Evolutionary conservation across 2,329 filamentous ascomycete species (phyloP), one percentile per base, ranked within the genome.

Genomic region (Scytalidium sp.): DNA sequence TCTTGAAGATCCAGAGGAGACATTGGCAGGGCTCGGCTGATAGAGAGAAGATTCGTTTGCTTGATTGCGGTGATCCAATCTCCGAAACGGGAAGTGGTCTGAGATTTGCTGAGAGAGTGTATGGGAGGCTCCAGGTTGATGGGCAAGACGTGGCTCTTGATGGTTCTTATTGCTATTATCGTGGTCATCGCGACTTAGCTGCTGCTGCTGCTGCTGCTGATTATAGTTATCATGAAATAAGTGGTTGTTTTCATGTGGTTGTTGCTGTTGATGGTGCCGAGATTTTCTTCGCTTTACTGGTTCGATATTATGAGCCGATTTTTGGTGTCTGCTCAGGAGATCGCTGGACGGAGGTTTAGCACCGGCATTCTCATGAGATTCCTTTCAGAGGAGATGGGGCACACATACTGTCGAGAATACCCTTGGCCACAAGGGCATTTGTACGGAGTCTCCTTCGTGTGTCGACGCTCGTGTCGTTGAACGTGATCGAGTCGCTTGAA

Each of bases 371-470:
- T 15, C 19, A 6, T 43, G 19, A 15, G 45, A 8, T 19, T 10
- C 25, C 15, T 39, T 20, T 10, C 17, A 6, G 15, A 20, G 19
- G 21, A 11, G 8, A 17, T 21, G n/a, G 19, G 10, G 19, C 53
- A 48, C 56, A 74, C 79, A 74, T 65, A 84, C 80, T 80, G 74
- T 70, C 81, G 71, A 61, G 80, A 79, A 68, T 84, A 84, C 2
- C 75, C 81, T 68, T 83, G 83, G 44, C 80, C 80, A 66, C 81
- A 84, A 40, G 76, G 71, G 58, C 81, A 84, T 45, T 76, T 74
- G 62, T 84, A 84, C 8, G 81, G 81, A 64, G 84, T 84, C 67
- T 84, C 81, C 60, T 84, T 84, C 57, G 81, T 84, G 66, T 84
- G 81, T 27, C 80, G 83, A 55, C 80, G 75, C 65, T 83, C 80